These are phyloP conservation scores for Penicillium cinerascens DNA, from an alignment of 495 filamentous ascomycete genomes.

Conservation along the genomic window DNA sequence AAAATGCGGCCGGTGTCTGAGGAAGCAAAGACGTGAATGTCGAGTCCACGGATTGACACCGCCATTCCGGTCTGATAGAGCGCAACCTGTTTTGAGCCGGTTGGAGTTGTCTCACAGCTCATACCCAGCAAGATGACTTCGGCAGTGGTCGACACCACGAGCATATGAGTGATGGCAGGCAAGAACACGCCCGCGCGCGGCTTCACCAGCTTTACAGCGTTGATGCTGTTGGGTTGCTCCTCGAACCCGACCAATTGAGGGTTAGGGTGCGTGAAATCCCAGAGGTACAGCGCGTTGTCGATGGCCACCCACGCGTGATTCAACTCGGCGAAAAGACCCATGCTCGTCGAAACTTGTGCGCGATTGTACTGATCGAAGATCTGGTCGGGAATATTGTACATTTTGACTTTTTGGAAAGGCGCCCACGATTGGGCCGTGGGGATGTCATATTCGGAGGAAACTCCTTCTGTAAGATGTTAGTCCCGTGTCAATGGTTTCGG, in stretches of 20 bases:
- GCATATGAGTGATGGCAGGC: slow-evolving; percentile 71
- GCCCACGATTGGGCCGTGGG: slow-evolving; percentile 65
- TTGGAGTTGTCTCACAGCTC: slow-evolving; percentile 53
- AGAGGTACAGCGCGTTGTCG: slow-evolving; percentile 92
- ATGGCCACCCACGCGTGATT: slow-evolving; percentile 95
- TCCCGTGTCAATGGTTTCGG: not conserved
- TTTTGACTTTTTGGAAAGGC: slow-evolving; percentile 79
- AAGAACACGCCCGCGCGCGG: slow-evolving; percentile 83
- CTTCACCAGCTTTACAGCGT: slow-evolving; percentile 73
- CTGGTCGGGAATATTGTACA: slow-evolving; percentile 80
- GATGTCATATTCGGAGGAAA: slow-evolving; percentile 88
- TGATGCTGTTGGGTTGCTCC: slow-evolving; percentile 80
- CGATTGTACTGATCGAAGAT: slow-evolving; percentile 88
- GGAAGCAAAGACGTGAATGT: slow-evolving; percentile 71
- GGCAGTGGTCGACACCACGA: slow-evolving; percentile 80
- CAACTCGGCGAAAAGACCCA: slow-evolving; percentile 90
- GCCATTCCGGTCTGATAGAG: slow-evolving; percentile 85
- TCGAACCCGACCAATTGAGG: slow-evolving; percentile 91
- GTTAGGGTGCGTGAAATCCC: slow-evolving; percentile 90
- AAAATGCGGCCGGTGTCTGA: slow-evolving; percentile 84
- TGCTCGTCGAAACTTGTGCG: slow-evolving; percentile 75
- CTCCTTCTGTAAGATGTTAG: slow-evolving; percentile 56
- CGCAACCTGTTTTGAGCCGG: slow-evolving; percentile 65
- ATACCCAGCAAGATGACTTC: slow-evolving; percentile 84
- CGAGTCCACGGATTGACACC: slow-evolving; percentile 63